phyloP scores from a whole-genome alignment of 805 yeast genomes.

The Limtongia smithiae region DNA sequence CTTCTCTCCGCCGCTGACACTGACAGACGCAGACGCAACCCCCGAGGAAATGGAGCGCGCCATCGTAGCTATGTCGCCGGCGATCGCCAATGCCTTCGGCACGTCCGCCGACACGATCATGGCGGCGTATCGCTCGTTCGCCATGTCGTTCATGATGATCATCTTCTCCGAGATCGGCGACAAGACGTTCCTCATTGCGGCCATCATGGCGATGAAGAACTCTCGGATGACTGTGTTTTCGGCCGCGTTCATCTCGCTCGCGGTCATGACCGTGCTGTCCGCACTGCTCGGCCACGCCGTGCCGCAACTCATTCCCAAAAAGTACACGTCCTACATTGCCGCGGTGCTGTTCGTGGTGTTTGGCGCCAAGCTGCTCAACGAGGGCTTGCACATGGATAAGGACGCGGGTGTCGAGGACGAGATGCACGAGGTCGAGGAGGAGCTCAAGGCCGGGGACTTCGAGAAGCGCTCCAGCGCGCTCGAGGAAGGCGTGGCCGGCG shows the following conservation, averaged over 20 bases:
- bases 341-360: constrained; percentile 76
- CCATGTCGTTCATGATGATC: constrained; percentile 87
- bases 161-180: constrained; percentile 95
- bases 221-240: constrained; percentile 79
- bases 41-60: constrained; percentile 21
- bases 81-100: constrained; percentile 19
- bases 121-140: constrained; percentile 39
- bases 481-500: constrained; percentile 63
- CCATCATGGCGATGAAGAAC: constrained; percentile 96
- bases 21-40: background rate
- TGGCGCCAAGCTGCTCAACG: constrained; percentile 65
- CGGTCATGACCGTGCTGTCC: constrained; percentile 84
- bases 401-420: constrained; percentile 90
- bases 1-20: background rate
- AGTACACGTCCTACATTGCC: constrained; percentile 77
- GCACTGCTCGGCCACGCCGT: constrained; percentile 90
- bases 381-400: constrained; percentile 74
- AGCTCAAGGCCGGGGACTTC: constrained; percentile 63
- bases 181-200: constrained; percentile 94
- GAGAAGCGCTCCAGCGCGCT: constrained; percentile 48
- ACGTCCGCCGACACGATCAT: constrained; percentile 13
- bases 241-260: constrained; percentile 80
- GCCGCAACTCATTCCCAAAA: constrained; percentile 76
- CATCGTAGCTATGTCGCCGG: constrained; percentile 19
- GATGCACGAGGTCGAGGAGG: constrained; percentile 94